Base-by-base conservation (phyloP, 768 basidiomycete species). In the Hericium alpestre region DNA sequence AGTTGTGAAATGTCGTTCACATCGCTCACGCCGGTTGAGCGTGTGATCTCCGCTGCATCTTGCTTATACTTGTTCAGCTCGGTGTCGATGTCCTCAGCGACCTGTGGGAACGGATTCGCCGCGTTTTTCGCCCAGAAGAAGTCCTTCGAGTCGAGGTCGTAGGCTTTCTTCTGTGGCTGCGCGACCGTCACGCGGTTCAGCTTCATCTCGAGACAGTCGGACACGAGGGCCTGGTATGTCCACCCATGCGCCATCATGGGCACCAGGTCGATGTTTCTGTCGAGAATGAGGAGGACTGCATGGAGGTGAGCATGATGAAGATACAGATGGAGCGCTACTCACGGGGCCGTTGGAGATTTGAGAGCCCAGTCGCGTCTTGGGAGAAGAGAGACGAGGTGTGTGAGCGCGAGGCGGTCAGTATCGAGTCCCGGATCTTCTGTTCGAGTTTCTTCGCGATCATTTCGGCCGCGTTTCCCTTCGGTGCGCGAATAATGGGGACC, bases 61-160 rank as follows among this genome's bases (percentile, higher is more conserved):
- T 88, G 83, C 74, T 97, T 98, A 66, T 87, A 95, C 71, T 85
- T 84, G 71, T 86, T 93, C 62, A 98, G 72, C 69, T 97, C 96
- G 6, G 77, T 64, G 65, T 99, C 93, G 54, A 99, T 97, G 61
- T 98, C 95, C 67, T 96, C 96, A 2, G 96, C 95, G 4, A 99
- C 96, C 63, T 96, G 91, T 40, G 96, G 96, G 78, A 99, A 99
- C 4, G 95, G 95, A 59, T 89, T 91, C 8, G 90, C 85, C 1
- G 94, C 92, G 65, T 98, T 96, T 68, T 90, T 92, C 2, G 85
- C 87, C 96, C 96, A 99, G 76, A 99, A 99, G 72, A 96, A 99
- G 70, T 99, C 96, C 66, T 95, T 97, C 20, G 91, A 86, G 71
- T 98, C 96, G 38, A 99, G 83, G 71, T 99, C 96, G 64, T 98